phyloP scores from a whole-genome alignment of 2,329 filamentous ascomycete genomes.

The Hymenoscyphus linearis region DNA sequence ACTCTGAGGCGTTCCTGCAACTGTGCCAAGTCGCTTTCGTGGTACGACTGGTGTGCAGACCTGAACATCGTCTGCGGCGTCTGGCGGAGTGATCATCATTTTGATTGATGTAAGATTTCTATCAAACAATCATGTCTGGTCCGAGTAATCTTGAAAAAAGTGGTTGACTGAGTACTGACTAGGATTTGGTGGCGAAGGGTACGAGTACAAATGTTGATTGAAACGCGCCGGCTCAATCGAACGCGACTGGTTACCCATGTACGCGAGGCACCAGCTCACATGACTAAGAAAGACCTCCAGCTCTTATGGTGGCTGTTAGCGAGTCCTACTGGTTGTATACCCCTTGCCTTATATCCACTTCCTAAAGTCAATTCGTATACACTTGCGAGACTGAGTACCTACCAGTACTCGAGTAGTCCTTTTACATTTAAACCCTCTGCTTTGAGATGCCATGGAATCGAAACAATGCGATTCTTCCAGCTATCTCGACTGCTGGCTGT shows the following conservation, averaged over 20 bases:
- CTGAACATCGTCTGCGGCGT: constrained; percentile 15
- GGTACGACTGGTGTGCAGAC: constrained; percentile 10
- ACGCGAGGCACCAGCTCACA: too few relatives aligned
- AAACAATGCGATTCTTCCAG: too few relatives aligned
- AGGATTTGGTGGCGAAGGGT: not conserved
- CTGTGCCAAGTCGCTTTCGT: constrained; percentile 19
- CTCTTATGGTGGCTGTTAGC: too few relatives aligned
- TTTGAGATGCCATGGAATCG: too few relatives aligned
- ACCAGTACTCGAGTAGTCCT: too few relatives aligned
- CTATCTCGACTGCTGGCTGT: too few relatives aligned
- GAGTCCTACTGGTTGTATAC: too few relatives aligned
- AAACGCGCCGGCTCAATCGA: not conserved
- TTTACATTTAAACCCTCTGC: too few relatives aligned
- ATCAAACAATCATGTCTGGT: not conserved
- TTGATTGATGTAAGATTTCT: not conserved
- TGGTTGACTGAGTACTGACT: not conserved
- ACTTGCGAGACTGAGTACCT: too few relatives aligned
- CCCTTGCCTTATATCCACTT: too few relatives aligned
- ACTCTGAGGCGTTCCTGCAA: constrained; percentile 49
- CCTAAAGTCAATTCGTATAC: too few relatives aligned
- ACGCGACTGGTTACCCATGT: not conserved
- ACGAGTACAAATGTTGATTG: not conserved
- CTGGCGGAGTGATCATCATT: constrained; percentile 28
- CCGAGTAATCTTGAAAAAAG: not conserved
- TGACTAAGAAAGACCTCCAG: too few relatives aligned